A percentile compares a stretch with the other conserved stretches of the same genome.
These are phyloP conservation scores for Cercis canadensis DNA, from an alignment of 306 rosid species.

Conservation along the genomic window DNA sequence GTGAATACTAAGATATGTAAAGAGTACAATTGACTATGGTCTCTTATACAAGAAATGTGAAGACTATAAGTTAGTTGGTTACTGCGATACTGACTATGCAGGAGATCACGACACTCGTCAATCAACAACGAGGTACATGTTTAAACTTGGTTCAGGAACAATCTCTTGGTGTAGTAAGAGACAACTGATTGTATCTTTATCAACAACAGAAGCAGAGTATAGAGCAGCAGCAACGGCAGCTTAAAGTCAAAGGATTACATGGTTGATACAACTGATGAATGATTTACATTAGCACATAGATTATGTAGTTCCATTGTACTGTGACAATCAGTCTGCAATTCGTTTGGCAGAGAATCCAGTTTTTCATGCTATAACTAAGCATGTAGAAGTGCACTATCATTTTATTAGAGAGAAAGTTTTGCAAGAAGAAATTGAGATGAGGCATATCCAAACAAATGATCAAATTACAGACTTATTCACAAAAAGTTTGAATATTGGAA, in stretches of 20 bases:
- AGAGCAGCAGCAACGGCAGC: background rate
- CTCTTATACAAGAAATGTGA: constrained; percentile 1
- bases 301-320: background rate
- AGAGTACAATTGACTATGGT: background rate
- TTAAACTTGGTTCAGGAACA: background rate
- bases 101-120: constrained; percentile 6
- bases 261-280: background rate
- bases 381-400: background rate
- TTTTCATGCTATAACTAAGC: constrained; percentile 12
- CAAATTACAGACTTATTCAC: background rate
- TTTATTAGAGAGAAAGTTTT: constrained; percentile 13
- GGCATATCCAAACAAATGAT: background rate
- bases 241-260: constrained; percentile 15
- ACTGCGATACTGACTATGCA: constrained; percentile 2
- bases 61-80: background rate
- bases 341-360: background rate
- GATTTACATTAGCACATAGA: background rate
- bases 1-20: background rate
- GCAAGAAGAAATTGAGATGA: background rate
- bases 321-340: background rate
- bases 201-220: constrained; percentile 2
- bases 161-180: constrained; percentile 33
- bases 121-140: background rate
- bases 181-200: constrained; percentile 14
- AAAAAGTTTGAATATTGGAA: background rate